Conservation (phyloP, 2,329 filamentous ascomycete species). For the Proliferodiscus dingleyae region DNA sequence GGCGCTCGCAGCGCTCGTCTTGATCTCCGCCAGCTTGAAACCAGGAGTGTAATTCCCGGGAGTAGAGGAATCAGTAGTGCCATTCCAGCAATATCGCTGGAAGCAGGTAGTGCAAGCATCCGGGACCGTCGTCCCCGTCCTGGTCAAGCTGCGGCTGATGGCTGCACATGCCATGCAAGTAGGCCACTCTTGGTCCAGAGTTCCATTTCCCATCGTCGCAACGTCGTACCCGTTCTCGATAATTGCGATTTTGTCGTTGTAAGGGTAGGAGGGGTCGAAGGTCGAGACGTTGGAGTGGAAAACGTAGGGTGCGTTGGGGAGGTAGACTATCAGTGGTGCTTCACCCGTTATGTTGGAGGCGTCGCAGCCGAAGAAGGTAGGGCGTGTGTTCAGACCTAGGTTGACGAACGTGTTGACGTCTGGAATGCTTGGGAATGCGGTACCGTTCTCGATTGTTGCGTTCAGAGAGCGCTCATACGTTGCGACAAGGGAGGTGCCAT, state of each 20-base stretch:
- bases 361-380: constrained; percentile 79
- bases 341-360: constrained; percentile 52
- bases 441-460: constrained; percentile 56
- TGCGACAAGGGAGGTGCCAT: constrained; percentile 68
- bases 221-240: constrained; percentile 83
- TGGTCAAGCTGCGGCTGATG: constrained; percentile 67
- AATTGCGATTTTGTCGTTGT: constrained; percentile 67
- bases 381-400: constrained; percentile 65
- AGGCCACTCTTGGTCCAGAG: constrained; percentile 69
- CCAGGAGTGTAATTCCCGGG: constrained; percentile 20
- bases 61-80: constrained; percentile 34
- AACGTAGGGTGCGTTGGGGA: constrained; percentile 81
- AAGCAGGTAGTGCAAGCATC: constrained; percentile 74
- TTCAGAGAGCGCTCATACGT: constrained; percentile 65
- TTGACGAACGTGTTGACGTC: constrained; percentile 76
- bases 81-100: constrained; percentile 85
- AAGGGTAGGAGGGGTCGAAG: constrained; percentile 61
- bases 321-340: constrained; percentile 74
- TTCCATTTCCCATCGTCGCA: constrained; percentile 78
- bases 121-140: constrained; percentile 66
- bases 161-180: constrained; percentile 86
- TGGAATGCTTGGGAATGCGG: constrained; percentile 66
- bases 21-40: constrained; percentile 15
- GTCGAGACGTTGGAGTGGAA: constrained; percentile 75
- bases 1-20: no score